These are phyloP conservation scores for Balamuthia mandrillaris DNA, from an alignment of 208 protist species.

Conservation along the genomic window DNA sequence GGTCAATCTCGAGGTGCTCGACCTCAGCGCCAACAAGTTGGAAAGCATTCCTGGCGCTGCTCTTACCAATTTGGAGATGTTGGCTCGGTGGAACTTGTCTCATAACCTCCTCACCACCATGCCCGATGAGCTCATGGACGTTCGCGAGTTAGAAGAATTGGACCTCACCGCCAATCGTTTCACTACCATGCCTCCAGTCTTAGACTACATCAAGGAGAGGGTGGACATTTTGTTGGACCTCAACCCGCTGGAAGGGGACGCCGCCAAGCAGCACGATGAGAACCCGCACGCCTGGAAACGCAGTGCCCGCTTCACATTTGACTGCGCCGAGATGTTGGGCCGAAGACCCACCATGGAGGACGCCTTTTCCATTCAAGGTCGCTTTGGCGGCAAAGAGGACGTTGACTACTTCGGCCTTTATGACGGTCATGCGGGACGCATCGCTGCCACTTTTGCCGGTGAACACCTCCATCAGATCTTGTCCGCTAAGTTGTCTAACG, in stretches of 20 bases:
- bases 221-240: neutral
- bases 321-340: conserved; percentile 1
- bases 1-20: neutral
- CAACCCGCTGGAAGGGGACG: neutral
- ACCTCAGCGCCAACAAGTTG: conserved; percentile 1
- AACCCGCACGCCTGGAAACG: conserved; percentile 4
- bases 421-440: conserved; percentile 37
- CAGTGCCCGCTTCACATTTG: neutral
- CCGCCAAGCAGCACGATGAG: neutral
- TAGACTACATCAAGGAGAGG: conserved; percentile 1
- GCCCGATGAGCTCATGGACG: neutral
- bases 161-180: neutral
- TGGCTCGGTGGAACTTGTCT: too few species aligned
- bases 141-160: conserved; percentile 8
- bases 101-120: too few species aligned
- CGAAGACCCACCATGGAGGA: conserved; percentile 34
- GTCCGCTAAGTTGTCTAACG: neutral
- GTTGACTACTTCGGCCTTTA: conserved; percentile 35
- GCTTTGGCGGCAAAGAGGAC: conserved; percentile 9
- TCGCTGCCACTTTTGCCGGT: conserved; percentile 19
- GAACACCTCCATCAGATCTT: conserved; percentile 12
- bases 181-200: neutral
- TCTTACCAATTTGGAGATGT: too few species aligned
- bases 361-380: neutral
- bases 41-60: neutral